A percentile compares a stretch with the other conserved stretches of the same genome.
phyloP scores from a whole-genome alignment of 2,329 filamentous ascomycete genomes.

The Trichophyton simii region DNA sequence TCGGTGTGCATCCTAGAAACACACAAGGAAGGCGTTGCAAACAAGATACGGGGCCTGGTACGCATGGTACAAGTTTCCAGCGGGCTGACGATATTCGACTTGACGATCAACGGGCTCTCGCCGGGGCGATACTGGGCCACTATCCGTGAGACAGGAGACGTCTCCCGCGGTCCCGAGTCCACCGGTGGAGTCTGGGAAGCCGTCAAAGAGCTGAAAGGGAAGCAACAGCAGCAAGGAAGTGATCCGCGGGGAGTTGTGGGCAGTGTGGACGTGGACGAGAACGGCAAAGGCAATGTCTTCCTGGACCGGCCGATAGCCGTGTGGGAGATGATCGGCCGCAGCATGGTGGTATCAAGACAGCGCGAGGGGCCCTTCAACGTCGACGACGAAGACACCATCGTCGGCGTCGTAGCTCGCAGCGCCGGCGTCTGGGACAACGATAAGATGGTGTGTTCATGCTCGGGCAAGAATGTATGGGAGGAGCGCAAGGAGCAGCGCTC shows the following conservation, averaged over 20 bases:
- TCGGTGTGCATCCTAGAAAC: slow-evolving; percentile 92
- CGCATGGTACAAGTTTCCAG: slow-evolving; percentile 85
- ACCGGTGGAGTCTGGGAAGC: slow-evolving; percentile 72
- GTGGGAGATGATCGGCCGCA: slow-evolving; percentile 92
- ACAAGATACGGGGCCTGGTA: slow-evolving; percentile 71
- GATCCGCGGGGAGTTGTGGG: slow-evolving; percentile 53
- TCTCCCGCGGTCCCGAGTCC: slow-evolving; percentile 68
- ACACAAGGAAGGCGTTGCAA: slow-evolving; percentile 46
- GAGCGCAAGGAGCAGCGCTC: slow-evolving; percentile 80
- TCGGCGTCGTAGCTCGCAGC: slow-evolving; percentile 87
- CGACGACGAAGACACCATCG: slow-evolving; percentile 74
- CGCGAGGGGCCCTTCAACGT: slow-evolving; percentile 46
- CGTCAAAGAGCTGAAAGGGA: slow-evolving; percentile 26
- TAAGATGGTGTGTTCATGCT: slow-evolving; percentile 96
- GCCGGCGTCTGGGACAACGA: slow-evolving; percentile 99
- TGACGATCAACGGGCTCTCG: slow-evolving; percentile 70
- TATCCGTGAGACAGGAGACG: slow-evolving; percentile 74
- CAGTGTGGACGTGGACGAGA: slow-evolving; percentile 58
- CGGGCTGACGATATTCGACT: slow-evolving; percentile 64
- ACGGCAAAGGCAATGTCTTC: slow-evolving; percentile 68
- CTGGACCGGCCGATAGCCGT: slow-evolving; percentile 71
- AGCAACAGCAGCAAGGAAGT: slow-evolving; percentile 24
- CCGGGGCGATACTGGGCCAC: slow-evolving; percentile 74
- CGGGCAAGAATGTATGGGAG: slow-evolving; percentile 96
- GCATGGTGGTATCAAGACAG: slow-evolving; percentile 71